These are phyloP conservation scores for Microbotryum saponariae DNA, from an alignment of 1,284 basidiomycete genomes.

Conservation along the genomic window DNA sequence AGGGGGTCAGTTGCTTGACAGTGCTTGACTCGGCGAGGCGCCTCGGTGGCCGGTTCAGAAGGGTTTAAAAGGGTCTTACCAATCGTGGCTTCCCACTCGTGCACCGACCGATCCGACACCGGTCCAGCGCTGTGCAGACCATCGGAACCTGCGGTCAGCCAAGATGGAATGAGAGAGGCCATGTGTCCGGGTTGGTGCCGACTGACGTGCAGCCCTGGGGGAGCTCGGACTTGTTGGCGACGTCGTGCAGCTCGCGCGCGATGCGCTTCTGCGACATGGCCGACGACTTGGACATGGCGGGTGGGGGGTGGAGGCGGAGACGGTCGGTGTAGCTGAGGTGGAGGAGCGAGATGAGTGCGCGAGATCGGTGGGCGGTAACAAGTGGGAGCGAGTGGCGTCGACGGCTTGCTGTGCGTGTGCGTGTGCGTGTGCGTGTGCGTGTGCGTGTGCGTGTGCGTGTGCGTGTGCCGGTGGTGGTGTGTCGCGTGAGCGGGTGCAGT, in stretches of 20 bases:
- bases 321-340: no score
- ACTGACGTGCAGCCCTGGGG: constrained; percentile 9
- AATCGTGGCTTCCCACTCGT: constrained; percentile 60
- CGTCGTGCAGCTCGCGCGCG: constrained; percentile 73
- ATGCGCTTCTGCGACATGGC: constrained; percentile 73
- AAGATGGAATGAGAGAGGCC: constrained; percentile 37
- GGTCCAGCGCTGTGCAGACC: constrained; percentile 42
- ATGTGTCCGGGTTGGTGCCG: no score
- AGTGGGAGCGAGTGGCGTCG: no score
- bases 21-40: no score
- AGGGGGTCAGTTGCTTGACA: no score
- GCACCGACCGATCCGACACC: constrained; percentile 51
- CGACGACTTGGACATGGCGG: not conserved
- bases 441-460: no score
- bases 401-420: no score
- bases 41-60: no score
- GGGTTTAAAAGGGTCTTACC: constrained; percentile 54
- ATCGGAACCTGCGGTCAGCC: not conserved
- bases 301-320: no score
- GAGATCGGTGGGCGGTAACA: no score
- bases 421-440: no score
- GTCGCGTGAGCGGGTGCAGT: not conserved
- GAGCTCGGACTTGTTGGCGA: constrained; percentile 62
- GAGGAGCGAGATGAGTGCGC: no score
- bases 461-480: not conserved